Evolutionary conservation across 768 basidiomycete genomes (phyloP).

Genomic region (Chalciporus pseudorubinellus): DNA sequence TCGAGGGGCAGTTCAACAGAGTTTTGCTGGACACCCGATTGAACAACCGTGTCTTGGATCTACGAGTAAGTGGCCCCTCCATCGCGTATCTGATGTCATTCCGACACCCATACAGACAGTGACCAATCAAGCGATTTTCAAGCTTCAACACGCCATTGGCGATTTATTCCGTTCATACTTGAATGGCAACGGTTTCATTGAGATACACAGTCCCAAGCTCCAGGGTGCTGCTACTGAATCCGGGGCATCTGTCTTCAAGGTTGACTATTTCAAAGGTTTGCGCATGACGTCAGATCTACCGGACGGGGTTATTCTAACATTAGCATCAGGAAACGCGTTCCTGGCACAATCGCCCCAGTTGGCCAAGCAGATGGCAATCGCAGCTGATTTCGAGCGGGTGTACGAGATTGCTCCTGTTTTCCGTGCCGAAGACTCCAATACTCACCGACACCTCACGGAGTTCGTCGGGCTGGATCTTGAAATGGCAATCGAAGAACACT

Average conservation of each 20-base stretch:
- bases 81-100: neutral
- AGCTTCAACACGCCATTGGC: constrained; percentile 83
- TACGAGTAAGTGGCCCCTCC: constrained; percentile 59
- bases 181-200: constrained; percentile 71
- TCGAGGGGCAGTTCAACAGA: constrained; percentile 64
- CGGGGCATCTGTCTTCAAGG: constrained; percentile 97
- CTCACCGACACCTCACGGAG: constrained; percentile 97
- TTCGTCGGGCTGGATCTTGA: constrained; percentile 99
- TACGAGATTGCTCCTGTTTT: constrained; percentile 98
- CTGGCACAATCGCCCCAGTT: constrained; percentile 97
- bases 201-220: constrained; percentile 97
- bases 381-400: constrained; percentile 96
- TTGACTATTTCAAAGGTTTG: constrained; percentile 90
- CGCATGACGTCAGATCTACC: neutral
- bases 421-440: constrained; percentile 96
- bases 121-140: constrained; percentile 96
- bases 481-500: constrained; percentile 98
- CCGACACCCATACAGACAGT: constrained; percentile 58
- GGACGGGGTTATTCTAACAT: constrained; percentile 4
- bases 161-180: constrained; percentile 85
- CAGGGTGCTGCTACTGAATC: constrained; percentile 97
- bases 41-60: constrained; percentile 91
- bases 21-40: constrained; percentile 93
- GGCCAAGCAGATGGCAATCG: constrained; percentile 99
- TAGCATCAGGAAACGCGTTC: constrained; percentile 72